A percentile compares a stretch with the other conserved stretches of the same genome.
phyloP scores from a whole-genome alignment of 192 early-diverging fungal genomes.

The Piromyces finnis region DNA sequence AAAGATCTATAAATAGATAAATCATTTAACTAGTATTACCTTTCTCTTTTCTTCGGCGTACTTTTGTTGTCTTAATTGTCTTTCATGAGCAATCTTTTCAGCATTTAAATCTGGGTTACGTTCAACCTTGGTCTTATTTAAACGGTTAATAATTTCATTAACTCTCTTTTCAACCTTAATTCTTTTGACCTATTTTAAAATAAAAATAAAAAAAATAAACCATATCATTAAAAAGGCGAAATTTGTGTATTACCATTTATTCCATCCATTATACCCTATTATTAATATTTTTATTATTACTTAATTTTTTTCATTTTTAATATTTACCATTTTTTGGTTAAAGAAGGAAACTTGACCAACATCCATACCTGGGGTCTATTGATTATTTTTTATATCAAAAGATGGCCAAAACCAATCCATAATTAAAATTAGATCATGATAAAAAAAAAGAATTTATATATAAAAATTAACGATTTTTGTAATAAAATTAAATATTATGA shows the following conservation, averaged over 20 bases:
- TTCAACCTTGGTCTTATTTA: constrained; percentile 84
- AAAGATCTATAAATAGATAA: too few species aligned
- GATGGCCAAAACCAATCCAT: too few species aligned
- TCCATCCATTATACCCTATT: too few species aligned
- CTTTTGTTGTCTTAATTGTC: constrained; percentile 4
- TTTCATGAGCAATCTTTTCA: constrained; percentile 41
- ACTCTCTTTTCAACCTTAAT: constrained; percentile 52
- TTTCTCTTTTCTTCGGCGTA: constrained; percentile 9
- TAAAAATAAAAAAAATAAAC: too few species aligned
- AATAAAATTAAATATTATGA: too few species aligned
- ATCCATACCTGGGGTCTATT: constrained; percentile 82
- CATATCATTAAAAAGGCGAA: too few species aligned
- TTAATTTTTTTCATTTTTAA: too few species aligned
- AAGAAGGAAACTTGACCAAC: constrained; percentile 90
- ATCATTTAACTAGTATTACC: too few species aligned
- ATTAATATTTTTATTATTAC: too few species aligned
- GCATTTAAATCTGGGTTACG: constrained; percentile 54
- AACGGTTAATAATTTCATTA: constrained; percentile 76
- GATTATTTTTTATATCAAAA: too few species aligned
- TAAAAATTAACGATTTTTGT: not conserved
- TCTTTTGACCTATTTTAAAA: constrained; percentile 75
- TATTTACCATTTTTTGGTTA: constrained; percentile 31
- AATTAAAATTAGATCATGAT: too few species aligned
- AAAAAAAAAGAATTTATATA: not conserved
- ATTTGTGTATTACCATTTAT: too few species aligned